Percentiles rank a stretch among this genome's conserved stretches.
Conservation (phyloP, 371 early-diverging fungal genomes). For the Lichtheimia hyalospora region DNA sequence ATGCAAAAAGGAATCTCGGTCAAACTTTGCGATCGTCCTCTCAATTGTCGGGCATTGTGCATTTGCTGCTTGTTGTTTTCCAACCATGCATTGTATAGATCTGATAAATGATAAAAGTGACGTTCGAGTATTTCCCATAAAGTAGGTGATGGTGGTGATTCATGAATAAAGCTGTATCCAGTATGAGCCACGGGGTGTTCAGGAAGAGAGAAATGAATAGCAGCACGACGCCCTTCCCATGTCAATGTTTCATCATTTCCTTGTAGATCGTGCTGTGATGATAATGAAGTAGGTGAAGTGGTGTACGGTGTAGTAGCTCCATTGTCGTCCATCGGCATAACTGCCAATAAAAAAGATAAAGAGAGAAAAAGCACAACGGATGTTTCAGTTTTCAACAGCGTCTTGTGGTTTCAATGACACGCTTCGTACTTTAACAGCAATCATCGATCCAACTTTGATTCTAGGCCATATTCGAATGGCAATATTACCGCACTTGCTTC, state of each 20-base stretch:
- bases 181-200: conserved; percentile 6
- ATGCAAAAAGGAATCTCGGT: conserved; percentile 16
- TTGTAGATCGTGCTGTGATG: neutral
- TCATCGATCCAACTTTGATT: neutral
- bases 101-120: neutral
- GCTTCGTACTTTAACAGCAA: neutral
- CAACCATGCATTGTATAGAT: neutral
- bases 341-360: neutral
- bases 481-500: neutral
- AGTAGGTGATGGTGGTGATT: neutral
- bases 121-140: neutral
- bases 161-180: neutral
- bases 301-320: neutral
- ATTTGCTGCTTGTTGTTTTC: neutral
- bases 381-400: neutral
- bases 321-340: neutral
- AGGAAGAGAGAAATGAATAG: conserved; percentile 17
- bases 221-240: neutral
- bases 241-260: conserved; percentile 1
- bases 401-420: too few relatives aligned
- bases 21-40: neutral
- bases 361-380: neutral
- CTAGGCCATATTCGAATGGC: neutral
- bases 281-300: neutral
- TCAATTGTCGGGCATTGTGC: neutral